phyloP scores from a whole-genome alignment of 345 rosid species.

The Ceriops tagal region DNA sequence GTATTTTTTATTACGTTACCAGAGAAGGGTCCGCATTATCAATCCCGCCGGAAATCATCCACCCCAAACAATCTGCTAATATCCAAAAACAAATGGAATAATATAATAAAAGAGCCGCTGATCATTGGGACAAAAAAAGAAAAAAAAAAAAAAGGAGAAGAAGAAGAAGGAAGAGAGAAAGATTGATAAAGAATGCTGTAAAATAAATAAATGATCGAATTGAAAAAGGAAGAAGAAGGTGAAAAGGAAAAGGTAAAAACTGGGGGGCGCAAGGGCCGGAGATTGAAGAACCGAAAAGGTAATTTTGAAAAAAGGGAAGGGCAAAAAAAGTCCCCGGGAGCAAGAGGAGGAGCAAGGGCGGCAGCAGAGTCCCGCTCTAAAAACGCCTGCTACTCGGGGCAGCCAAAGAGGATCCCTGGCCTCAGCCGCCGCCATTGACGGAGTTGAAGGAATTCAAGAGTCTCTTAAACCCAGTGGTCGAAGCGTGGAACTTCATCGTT shows the following conservation, averaged over 20 bases:
- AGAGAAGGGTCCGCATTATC: constrained; percentile 36
- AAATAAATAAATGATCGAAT: neutral
- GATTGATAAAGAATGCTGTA: neutral
- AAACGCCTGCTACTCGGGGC: constrained; percentile 44
- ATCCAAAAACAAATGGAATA: neutral
- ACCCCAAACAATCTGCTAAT: constrained; percentile 60
- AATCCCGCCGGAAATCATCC: constrained; percentile 59
- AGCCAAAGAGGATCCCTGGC: constrained; percentile 38
- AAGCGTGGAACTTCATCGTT: constrained; percentile 67
- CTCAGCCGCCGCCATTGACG: constrained; percentile 12
- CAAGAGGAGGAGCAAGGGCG: constrained; percentile 32
- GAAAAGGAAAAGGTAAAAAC: neutral
- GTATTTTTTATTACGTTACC: constrained; percentile 37
- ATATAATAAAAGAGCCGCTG: neutral
- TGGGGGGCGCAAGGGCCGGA: constrained; percentile 42
- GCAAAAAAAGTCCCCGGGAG: constrained; percentile 55
- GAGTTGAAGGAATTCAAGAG: constrained; percentile 51
- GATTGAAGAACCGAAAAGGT: constrained; percentile 81
- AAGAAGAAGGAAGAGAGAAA: neutral
- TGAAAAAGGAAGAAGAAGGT: neutral
- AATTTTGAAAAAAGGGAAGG: constrained; percentile 61
- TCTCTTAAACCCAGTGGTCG: constrained; percentile 64
- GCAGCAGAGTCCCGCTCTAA: constrained; percentile 46
- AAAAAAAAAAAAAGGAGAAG: too few relatives aligned
- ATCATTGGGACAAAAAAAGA: too few relatives aligned